phyloP scores from a whole-genome alignment of 2,329 filamentous ascomycete species.

The Elsinoe fawcettii region DNA sequence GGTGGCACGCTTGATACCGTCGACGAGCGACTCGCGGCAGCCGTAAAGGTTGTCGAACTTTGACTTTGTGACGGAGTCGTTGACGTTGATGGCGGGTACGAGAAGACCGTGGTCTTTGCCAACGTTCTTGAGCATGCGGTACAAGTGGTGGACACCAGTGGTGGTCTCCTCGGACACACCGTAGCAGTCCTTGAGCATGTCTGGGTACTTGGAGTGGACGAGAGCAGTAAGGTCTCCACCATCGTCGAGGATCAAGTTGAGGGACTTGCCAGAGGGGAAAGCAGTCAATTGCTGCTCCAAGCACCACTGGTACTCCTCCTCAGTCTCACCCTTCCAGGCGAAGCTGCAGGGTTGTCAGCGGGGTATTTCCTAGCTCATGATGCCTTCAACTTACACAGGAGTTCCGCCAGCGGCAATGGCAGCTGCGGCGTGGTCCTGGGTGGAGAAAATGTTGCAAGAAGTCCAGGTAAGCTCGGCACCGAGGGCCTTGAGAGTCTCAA shows the following conservation, averaged over 20 bases:
- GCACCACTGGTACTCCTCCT: constrained; percentile 99
- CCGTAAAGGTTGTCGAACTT: constrained; percentile 99
- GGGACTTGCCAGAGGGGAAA: constrained; percentile 93
- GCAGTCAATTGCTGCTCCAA: constrained; percentile 93
- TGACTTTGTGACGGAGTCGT: constrained; percentile 99
- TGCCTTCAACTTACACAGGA: constrained; percentile 54
- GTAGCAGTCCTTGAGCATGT: constrained; percentile 96
- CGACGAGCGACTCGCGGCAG: constrained; percentile 96
- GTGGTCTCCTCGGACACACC: constrained; percentile 99
- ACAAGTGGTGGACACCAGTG: constrained; percentile 98
- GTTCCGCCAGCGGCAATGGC: constrained; percentile 91
- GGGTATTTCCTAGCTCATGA: constrained; percentile 33
- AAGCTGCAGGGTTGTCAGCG: constrained; percentile 38
- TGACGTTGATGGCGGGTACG: constrained; percentile 96
- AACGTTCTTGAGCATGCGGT: constrained; percentile 83
- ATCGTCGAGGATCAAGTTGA: constrained; percentile 99
- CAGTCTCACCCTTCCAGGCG: constrained; percentile 84
- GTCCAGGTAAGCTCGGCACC: constrained; percentile 99
- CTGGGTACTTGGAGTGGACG: constrained; percentile 96
- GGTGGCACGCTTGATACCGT: constrained; percentile 99
- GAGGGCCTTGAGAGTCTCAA: constrained; percentile 90
- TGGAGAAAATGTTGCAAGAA: constrained; percentile 99
- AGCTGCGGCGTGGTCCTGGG: constrained; percentile 95
- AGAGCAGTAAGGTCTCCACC: constrained; percentile 94
- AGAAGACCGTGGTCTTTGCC: constrained; percentile 65